These are phyloP conservation scores for Chaetomium tenue DNA, from an alignment of 495 filamentous ascomycete species.

Conservation along the genomic window DNA sequence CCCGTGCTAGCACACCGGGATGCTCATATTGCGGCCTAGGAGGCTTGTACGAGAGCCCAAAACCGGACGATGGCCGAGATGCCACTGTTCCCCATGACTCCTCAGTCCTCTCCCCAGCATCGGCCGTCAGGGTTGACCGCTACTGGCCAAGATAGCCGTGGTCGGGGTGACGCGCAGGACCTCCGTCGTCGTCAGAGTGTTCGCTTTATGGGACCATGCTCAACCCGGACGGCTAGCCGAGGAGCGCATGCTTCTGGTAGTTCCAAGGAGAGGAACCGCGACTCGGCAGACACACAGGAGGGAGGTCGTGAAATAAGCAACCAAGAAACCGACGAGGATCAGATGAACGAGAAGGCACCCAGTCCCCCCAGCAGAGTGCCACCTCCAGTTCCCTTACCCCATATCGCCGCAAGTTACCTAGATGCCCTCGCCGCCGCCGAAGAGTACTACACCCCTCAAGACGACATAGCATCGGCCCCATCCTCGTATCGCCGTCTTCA, in stretches of 20 bases:
- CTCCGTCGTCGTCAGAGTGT: slow-evolving; percentile 52
- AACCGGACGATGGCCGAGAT: slow-evolving; percentile 48
- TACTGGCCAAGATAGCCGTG: neutral
- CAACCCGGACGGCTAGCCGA: slow-evolving; percentile 28
- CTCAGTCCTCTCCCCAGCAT: slow-evolving; percentile 28
- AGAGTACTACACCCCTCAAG: slow-evolving; percentile 56
- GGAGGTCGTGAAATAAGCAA: slow-evolving; percentile 16
- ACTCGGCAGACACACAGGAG: neutral
- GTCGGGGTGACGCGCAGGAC: slow-evolving; percentile 19
- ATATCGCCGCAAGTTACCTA: slow-evolving; percentile 35
- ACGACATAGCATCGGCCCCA: slow-evolving; percentile 61
- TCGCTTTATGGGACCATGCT: slow-evolving; percentile 51
- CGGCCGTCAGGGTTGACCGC: slow-evolving; percentile 8
- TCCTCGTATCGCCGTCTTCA: slow-evolving; percentile 75
- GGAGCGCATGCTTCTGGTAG: neutral
- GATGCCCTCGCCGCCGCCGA: slow-evolving; percentile 39
- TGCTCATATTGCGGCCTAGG: slow-evolving; percentile 65
- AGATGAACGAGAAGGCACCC: neutral
- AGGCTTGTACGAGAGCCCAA: slow-evolving; percentile 61
- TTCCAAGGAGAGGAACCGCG: neutral
- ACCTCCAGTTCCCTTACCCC: slow-evolving; percentile 24
- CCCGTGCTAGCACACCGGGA: slow-evolving; percentile 57
- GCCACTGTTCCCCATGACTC: slow-evolving; percentile 34
- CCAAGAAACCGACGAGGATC: slow-evolving; percentile 12
- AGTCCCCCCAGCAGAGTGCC: slow-evolving; percentile 22